These are phyloP conservation scores for Citrullus amarus DNA, from an alignment of 306 rosid genomes.

Conservation along the genomic window DNA sequence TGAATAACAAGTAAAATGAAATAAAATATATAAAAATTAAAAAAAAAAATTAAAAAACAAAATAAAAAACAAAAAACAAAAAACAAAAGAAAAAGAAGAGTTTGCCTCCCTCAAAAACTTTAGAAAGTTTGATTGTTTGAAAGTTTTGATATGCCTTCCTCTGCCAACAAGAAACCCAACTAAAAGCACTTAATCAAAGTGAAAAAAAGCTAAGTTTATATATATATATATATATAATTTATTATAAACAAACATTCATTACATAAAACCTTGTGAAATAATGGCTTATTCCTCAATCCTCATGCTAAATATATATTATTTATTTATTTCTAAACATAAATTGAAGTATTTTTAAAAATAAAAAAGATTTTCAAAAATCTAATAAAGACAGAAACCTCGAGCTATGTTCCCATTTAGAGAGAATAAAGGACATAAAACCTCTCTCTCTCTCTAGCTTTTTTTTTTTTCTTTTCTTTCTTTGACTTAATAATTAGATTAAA, in stretches of 20 bases:
- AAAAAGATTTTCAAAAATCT: not conserved
- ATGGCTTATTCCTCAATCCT: not conserved
- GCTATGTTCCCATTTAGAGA: conserved; percentile 19
- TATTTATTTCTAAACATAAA: too few relatives aligned
- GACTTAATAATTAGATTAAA: too few relatives aligned
- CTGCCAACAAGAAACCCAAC: conserved; percentile 27
- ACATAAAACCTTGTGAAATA: not conserved
- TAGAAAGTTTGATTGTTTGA: conserved; percentile 12
- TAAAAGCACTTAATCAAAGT: conserved; percentile 11
- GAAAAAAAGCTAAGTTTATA: not conserved
- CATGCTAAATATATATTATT: not conserved
- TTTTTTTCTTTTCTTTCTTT: too few relatives aligned
- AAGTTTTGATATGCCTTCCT: conserved; percentile 41
- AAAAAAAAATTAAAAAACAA: too few relatives aligned
- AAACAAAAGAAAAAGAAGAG: conserved; percentile 13
- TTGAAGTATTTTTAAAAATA: too few relatives aligned
- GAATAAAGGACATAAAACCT: not conserved
- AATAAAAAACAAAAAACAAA: not conserved
- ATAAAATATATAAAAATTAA: not conserved
- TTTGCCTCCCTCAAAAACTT: conserved; percentile 10
- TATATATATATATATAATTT: too few relatives aligned
- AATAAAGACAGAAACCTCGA: conserved; percentile 18
- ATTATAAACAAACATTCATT: not conserved
- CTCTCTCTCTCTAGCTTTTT: not conserved
- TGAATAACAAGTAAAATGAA: not conserved